phyloP scores from a whole-genome alignment of 176 grass and related monocot species.

The Themeda triandra region DNA sequence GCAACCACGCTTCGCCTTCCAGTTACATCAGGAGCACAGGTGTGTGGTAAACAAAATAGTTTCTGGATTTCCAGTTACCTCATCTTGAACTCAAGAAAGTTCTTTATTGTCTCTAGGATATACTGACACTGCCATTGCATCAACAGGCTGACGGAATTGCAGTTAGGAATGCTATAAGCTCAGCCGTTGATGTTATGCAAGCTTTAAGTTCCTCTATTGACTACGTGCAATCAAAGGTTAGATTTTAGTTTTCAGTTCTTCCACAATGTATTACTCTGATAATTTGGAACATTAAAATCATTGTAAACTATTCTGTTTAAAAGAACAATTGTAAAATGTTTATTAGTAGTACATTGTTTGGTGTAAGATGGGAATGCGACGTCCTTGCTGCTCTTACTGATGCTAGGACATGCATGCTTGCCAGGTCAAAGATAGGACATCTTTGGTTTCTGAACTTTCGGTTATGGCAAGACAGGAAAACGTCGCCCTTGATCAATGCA shows the following conservation, averaged over 20 bases:
- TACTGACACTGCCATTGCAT: slow-evolving; percentile 1
- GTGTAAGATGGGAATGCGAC: background rate
- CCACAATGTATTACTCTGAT: background rate
- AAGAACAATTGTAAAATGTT: background rate
- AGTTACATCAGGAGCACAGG: slow-evolving; percentile 59
- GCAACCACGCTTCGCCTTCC: slow-evolving; percentile 61
- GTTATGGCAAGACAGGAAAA: slow-evolving; percentile 45
- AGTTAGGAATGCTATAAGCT: slow-evolving; percentile 74
- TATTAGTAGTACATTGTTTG: background rate
- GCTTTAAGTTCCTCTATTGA: slow-evolving; percentile 52
- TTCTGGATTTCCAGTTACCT: slow-evolving; percentile 7
- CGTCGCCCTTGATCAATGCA: slow-evolving; percentile 55
- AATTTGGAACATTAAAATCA: background rate
- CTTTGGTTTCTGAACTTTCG: slow-evolving; percentile 56
- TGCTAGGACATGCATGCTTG: slow-evolving; percentile 21
- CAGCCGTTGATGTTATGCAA: slow-evolving; percentile 80
- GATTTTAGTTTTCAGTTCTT: background rate
- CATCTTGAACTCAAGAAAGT: background rate
- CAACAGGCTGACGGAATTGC: slow-evolving; percentile 58
- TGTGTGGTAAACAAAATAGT: slow-evolving; percentile 7
- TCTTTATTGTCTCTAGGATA: background rate
- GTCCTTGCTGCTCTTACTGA: slow-evolving; percentile 8
- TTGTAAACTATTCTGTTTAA: background rate
- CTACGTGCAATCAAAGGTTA: slow-evolving; percentile 60
- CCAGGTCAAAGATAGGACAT: slow-evolving; percentile 52